Evolutionary conservation across 495 filamentous ascomycete species (phyloP).

Genomic region (Halenospora varia): DNA sequence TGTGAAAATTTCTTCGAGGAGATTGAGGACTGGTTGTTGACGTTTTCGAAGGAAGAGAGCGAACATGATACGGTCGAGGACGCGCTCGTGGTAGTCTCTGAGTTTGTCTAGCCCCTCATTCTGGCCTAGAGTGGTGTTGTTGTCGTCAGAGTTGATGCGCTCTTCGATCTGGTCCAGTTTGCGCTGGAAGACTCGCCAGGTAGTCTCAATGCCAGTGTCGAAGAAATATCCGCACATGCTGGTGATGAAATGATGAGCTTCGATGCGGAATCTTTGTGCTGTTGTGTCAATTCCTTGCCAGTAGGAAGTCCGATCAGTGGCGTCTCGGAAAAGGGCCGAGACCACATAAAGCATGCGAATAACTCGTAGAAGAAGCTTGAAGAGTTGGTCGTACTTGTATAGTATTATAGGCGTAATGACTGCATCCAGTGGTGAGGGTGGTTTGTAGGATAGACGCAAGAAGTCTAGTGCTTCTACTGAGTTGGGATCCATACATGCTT

Average conservation of each 20-base stretch:
- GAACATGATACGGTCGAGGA: constrained; percentile 77
- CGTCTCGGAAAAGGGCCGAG: constrained; percentile 63
- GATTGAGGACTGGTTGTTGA: constrained; percentile 63
- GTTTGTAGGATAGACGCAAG: constrained; percentile 77
- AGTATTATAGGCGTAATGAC: constrained; percentile 67
- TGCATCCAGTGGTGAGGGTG: constrained; percentile 65
- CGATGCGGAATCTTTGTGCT: constrained; percentile 61
- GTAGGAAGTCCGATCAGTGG: constrained; percentile 35
- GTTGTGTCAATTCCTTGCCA: constrained; percentile 17
- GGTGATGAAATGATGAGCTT: constrained; percentile 73
- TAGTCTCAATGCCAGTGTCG: constrained; percentile 64
- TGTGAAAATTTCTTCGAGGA: constrained; percentile 75
- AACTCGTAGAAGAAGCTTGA: constrained; percentile 71
- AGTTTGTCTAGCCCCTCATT: constrained; percentile 56
- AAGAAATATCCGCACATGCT: constrained; percentile 70
- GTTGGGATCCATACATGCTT: constrained; percentile 72
- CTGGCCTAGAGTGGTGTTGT: constrained; percentile 21
- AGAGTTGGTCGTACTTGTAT: constrained; percentile 77
- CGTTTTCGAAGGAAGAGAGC: constrained; percentile 65
- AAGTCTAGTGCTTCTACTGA: constrained; percentile 88
- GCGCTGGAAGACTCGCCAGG: constrained; percentile 65
- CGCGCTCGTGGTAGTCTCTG: constrained; percentile 64
- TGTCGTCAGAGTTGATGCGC: constrained; percentile 43
- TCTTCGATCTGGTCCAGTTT: constrained; percentile 61
- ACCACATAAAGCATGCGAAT: constrained; percentile 77